Conservation (phyloP, 345 rosid genomes). For the Lepidium sativum region DNA sequence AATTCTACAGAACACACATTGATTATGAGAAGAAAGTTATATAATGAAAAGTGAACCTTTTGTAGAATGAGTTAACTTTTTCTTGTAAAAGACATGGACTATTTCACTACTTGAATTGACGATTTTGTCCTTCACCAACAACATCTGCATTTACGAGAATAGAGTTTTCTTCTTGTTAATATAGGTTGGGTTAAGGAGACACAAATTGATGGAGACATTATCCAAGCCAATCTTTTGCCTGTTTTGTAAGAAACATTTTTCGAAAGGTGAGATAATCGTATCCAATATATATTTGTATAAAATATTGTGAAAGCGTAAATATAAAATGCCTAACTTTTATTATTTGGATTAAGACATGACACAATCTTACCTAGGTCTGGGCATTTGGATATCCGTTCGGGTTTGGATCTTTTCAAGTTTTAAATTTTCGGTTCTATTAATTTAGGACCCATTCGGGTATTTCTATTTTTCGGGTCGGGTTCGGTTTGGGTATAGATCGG, state of each 20-base stretch:
- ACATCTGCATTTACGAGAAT: not conserved
- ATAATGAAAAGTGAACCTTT: not conserved
- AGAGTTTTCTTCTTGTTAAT: not conserved
- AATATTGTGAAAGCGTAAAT: not conserved
- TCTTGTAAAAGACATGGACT: not conserved
- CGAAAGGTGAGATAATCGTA: not conserved
- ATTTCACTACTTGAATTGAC: not conserved
- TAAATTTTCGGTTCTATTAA: too few species aligned
- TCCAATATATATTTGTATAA: not conserved
- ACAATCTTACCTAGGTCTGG: too few species aligned
- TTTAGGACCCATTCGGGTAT: too few species aligned
- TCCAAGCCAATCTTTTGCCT: conserved; percentile 1
- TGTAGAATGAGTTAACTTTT: not conserved
- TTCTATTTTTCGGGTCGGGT: too few species aligned
- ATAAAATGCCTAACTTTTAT: not conserved
- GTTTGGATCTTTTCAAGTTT: too few species aligned
- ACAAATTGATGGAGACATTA: not conserved
- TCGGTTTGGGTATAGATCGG: too few species aligned
- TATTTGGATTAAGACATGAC: not conserved
- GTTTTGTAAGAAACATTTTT: not conserved
- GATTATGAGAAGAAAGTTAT: not conserved
- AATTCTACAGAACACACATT: not conserved
- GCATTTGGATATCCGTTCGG: too few species aligned
- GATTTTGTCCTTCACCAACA: conserved; percentile 10
- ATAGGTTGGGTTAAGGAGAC: too few species aligned